These are phyloP conservation scores for Sugiyamaella xylanicola DNA, from an alignment of 1,139 yeast genomes.

Conservation along the genomic window DNA sequence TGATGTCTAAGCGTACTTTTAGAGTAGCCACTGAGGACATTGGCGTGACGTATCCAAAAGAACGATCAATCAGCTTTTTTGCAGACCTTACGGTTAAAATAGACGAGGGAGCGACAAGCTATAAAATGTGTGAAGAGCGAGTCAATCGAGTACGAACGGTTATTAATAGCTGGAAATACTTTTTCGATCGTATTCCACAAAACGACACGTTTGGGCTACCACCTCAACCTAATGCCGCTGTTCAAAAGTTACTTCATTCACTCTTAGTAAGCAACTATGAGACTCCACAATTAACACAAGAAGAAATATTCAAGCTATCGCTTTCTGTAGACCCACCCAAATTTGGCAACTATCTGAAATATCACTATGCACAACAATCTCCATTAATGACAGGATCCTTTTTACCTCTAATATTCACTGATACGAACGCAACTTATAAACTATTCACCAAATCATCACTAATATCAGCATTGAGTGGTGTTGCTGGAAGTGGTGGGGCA, in stretches of 20 bases:
- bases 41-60: conserved; percentile 75
- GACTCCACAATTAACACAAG: conserved; percentile 28
- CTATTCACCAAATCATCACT: conserved; percentile 56
- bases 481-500: conserved; percentile 1
- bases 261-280: conserved; percentile 41
- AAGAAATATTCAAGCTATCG: conserved; percentile 46
- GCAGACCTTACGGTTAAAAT: conserved; percentile 69
- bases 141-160: conserved; percentile 73
- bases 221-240: conserved; percentile 38
- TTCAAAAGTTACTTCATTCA: conserved; percentile 43
- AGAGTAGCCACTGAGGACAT: conserved; percentile 90
- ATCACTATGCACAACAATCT: conserved; percentile 49
- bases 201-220: conserved; percentile 42
- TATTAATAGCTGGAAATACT: conserved; percentile 80
- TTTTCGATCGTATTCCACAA: conserved; percentile 48
- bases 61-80: conserved; percentile 83
- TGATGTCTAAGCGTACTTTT: conserved; percentile 52
- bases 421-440: conserved; percentile 53
- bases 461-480: conserved; percentile 37
- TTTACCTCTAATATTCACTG: conserved; percentile 63
- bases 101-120: conserved; percentile 40
- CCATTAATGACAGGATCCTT: conserved; percentile 60
- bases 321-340: conserved; percentile 50
- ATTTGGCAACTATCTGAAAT: conserved; percentile 47
- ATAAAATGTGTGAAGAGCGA: conserved; percentile 64